Evolutionary conservation across 495 filamentous ascomycete genomes (phyloP), one percentile per base, ranked within the genome.

Genomic region (Barbatosphaeria neglecta): DNA sequence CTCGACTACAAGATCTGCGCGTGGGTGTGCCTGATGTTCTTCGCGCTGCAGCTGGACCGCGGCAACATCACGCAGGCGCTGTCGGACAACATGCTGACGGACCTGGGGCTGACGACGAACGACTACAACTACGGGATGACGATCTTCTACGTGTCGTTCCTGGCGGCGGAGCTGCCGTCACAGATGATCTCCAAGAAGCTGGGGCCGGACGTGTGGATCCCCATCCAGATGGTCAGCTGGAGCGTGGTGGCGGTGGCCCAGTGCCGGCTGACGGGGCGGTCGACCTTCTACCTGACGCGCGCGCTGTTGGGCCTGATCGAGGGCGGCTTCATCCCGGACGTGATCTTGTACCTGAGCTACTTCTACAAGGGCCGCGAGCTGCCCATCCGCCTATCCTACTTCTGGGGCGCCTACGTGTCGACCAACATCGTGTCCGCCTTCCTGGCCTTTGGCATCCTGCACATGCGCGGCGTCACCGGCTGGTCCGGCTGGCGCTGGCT

Each of bases 201-300:
- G 20, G 86, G 86, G 0, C 83, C 85, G 0, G 85, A 90, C 53
- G 67, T 73, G 23, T 89, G 84, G 85, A 89, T 92, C 51, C 84
- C 86, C 0, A 67, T 82, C 35, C 84, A 89, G 52, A 87, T 88
- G 78, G 64, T 86, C 3, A 66, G 67, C 1, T 90, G 84, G 85
- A 83, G 79, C 62, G 50, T 84, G 7, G 75, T 87, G 22, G 83
- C 82, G 0, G 66, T 72, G 15, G 74, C 71, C 43, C 84, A 90
- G 58, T 73, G 81, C 4, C 76, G 76, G 46, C 50, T 90, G n/a
- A 69, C 58, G 37, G 75, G 75, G 7, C 60, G 69, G 31, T 55
- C 54, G 1, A 73, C 75, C 0, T 90, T 83, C 58, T 78, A 73
- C 45, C 63, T 71, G 7, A 74, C 68, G 43, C 66, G 86, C 38